These are phyloP conservation scores for Ceratobasidium sp. DNA, from an alignment of 1,284 basidiomycete species.

Conservation along the genomic window DNA sequence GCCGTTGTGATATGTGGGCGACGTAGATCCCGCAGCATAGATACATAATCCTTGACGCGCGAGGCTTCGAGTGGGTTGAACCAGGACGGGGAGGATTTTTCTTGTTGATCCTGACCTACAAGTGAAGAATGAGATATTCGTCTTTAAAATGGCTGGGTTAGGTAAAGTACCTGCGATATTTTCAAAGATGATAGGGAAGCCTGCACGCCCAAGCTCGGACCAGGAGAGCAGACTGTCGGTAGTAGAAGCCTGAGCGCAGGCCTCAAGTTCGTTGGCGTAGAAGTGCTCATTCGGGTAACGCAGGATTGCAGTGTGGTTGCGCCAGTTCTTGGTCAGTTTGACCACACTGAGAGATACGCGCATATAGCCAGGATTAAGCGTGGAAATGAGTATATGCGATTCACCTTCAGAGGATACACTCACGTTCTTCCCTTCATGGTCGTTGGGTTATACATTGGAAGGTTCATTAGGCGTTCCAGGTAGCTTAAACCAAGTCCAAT, in stretches of 20 bases:
- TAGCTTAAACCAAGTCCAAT: slow-evolving; percentile 69
- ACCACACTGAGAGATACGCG: slow-evolving; percentile 62
- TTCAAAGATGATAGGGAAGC: slow-evolving; percentile 73
- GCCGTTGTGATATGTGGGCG: slow-evolving; percentile 57
- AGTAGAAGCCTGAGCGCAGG: slow-evolving; percentile 59
- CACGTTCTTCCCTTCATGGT: slow-evolving; percentile 62
- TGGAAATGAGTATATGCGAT: background rate
- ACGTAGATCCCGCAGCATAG: slow-evolving; percentile 55
- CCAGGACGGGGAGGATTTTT: slow-evolving; percentile 73
- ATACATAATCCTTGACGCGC: slow-evolving; percentile 67
- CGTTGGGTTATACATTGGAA: slow-evolving; percentile 62
- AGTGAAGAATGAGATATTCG: background rate
- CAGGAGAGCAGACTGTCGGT: slow-evolving; percentile 60
- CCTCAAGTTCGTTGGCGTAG: slow-evolving; percentile 66
- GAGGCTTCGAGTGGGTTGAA: slow-evolving; percentile 72
- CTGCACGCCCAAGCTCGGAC: slow-evolving; percentile 60
- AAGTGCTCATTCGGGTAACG: slow-evolving; percentile 70
- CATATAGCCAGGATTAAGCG: background rate
- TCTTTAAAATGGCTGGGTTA: background rate
- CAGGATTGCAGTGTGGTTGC: slow-evolving; percentile 69
- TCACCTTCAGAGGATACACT: slow-evolving; percentile 47
- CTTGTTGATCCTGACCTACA: slow-evolving; percentile 65
- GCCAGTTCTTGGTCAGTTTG: slow-evolving; percentile 70
- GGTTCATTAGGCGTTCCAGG: slow-evolving; percentile 70
- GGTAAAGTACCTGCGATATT: slow-evolving; percentile 63